phyloP scores from a whole-genome alignment of 345 rosid species.

The Corchorus olitorius region DNA sequence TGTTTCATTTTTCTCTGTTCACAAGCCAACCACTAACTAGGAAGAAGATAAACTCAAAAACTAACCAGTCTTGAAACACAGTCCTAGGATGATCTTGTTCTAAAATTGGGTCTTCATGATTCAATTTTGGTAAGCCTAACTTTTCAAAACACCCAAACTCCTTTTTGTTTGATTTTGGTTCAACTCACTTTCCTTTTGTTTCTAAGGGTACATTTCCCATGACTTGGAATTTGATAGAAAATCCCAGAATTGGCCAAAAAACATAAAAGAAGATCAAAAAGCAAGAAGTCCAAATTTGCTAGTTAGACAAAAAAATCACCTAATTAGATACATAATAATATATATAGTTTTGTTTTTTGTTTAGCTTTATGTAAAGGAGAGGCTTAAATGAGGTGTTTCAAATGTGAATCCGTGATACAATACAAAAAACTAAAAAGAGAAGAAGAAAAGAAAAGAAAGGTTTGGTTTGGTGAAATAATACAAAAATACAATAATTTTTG shows the following conservation, averaged over 20 bases:
- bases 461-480: background rate
- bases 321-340: background rate
- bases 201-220: background rate
- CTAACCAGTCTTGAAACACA: background rate
- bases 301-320: background rate
- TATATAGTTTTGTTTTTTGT: background rate
- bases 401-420: background rate
- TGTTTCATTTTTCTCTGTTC: slow-evolving; percentile 27
- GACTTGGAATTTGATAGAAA: background rate
- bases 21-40: slow-evolving; percentile 30
- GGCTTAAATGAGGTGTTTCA: background rate
- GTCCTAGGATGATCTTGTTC: background rate
- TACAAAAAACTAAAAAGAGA: too few relatives aligned
- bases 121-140: background rate
- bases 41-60: background rate
- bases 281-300: background rate
- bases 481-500: background rate
- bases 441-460: background rate
- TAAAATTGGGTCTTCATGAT: background rate
- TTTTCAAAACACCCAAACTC: background rate
- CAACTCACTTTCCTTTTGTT: background rate
- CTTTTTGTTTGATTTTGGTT: background rate
- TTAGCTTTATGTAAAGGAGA: background rate
- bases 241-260: background rate
- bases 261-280: too few relatives aligned